phyloP scores from a whole-genome alignment of 1,284 basidiomycete species.

The Tremellales sp. region DNA sequence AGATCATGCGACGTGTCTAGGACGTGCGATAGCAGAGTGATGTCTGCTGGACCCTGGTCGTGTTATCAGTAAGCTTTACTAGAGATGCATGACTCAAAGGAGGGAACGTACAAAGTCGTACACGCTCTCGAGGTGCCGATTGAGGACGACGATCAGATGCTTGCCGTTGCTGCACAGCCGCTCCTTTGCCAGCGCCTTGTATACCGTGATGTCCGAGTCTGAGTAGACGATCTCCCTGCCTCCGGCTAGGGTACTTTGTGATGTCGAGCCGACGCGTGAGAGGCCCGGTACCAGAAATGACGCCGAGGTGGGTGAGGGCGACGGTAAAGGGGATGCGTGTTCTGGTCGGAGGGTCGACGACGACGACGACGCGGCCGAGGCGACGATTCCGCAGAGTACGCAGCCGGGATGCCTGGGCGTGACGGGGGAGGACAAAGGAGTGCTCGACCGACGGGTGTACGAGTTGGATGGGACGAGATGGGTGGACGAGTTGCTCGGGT shows the following conservation, averaged over 20 bases:
- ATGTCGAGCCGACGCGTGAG: background rate
- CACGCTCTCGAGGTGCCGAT: slow-evolving; percentile 40
- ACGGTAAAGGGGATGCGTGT: background rate
- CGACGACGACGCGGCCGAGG: slow-evolving; percentile 13
- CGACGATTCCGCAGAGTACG: slow-evolving; percentile 31
- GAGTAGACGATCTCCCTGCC: slow-evolving; percentile 35
- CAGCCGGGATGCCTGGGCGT: slow-evolving; percentile 24
- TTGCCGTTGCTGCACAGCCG: slow-evolving; percentile 32
- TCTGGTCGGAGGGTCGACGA: slow-evolving; percentile 1
- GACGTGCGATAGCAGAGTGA: slow-evolving; percentile 41
- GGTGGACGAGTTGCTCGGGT: too few relatives aligned
- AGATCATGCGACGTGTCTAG: slow-evolving; percentile 27
- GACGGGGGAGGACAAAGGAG: background rate
- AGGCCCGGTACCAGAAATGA: background rate
- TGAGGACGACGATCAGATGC: slow-evolving; percentile 43
- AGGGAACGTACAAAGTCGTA: slow-evolving; percentile 41
- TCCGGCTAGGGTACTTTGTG: slow-evolving; percentile 11
- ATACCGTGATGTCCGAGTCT: slow-evolving; percentile 38
- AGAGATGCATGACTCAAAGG: background rate
- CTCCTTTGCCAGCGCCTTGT: slow-evolving; percentile 37
- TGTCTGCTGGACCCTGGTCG: slow-evolving; percentile 38
- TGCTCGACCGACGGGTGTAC: background rate
- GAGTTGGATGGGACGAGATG: background rate
- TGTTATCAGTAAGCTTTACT: background rate
- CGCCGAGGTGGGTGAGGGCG: slow-evolving; percentile 3